phyloP scores from a whole-genome alignment of 306 rosid species.

The Cicer cuneatum region DNA sequence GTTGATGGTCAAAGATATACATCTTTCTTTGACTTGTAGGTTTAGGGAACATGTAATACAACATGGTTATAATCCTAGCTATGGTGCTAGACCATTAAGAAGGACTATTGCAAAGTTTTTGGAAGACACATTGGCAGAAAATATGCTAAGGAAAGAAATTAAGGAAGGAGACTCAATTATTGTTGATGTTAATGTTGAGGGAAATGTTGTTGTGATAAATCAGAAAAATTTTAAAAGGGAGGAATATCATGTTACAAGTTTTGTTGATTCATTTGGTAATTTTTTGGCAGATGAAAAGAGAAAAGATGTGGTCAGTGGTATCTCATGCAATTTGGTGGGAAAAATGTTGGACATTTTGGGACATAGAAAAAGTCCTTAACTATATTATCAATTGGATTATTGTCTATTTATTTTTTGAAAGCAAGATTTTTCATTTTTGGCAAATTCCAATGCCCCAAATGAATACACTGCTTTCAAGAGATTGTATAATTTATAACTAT shows the following conservation, averaged over 20 bases:
- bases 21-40: constrained; percentile 1
- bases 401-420: background rate
- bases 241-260: background rate
- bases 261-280: background rate
- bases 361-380: constrained; percentile 31
- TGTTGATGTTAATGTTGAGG: constrained; percentile 66
- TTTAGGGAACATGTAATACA: constrained; percentile 3
- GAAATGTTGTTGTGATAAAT: constrained; percentile 67
- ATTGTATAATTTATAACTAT: background rate
- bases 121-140: constrained; percentile 84
- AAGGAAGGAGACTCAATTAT: constrained; percentile 70
- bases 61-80: constrained; percentile 19
- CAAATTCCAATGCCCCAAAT: too few relatives aligned
- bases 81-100: constrained; percentile 48
- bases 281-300: background rate
- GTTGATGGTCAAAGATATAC: background rate
- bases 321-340: constrained; percentile 35
- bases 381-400: background rate
- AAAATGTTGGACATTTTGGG: constrained; percentile 36
- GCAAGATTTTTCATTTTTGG: background rate
- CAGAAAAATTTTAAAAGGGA: constrained; percentile 24
- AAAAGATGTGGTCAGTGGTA: background rate
- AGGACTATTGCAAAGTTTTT: constrained; percentile 79
- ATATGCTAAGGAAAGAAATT: constrained; percentile 76
- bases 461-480: too few relatives aligned